These are phyloP conservation scores for Saccharum hybrid DNA, from an alignment of 202 grass and related monocot species.

Conservation along the genomic window DNA sequence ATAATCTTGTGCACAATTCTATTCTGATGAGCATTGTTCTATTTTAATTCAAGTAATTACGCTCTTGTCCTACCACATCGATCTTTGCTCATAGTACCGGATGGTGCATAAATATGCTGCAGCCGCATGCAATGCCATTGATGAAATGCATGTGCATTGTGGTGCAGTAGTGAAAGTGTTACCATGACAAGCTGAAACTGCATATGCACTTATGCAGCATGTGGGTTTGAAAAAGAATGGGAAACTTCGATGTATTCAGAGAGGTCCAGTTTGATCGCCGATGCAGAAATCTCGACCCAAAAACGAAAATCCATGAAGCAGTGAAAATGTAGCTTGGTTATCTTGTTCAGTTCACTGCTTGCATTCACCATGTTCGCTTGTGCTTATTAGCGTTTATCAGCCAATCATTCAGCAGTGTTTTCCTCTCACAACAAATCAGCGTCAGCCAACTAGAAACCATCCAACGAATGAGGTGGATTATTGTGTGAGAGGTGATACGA, in stretches of 20 bases:
- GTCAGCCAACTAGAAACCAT: too few species aligned
- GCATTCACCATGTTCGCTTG: too few species aligned
- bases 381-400: too few species aligned
- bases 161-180: neutral
- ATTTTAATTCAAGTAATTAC: slow-evolving; percentile 7
- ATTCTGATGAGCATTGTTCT: slow-evolving; percentile 21
- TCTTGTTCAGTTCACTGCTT: neutral
- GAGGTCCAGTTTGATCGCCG: neutral
- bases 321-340: neutral
- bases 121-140: slow-evolving; percentile 4
- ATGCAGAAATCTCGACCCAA: neutral
- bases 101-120: slow-evolving; percentile 1
- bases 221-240: neutral
- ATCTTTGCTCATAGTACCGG: slow-evolving; percentile 13
- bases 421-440: too few species aligned
- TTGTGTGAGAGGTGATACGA: neutral
- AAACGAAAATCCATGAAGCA: neutral
- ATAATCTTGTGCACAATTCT: slow-evolving; percentile 35
- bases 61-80: slow-evolving; percentile 15
- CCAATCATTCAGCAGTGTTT: too few species aligned
- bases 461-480: too few species aligned
- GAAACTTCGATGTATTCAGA: neutral
- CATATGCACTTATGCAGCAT: neutral
- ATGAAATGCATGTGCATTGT: slow-evolving; percentile 15
- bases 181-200: neutral